phyloP scores from a whole-genome alignment of 352 stramenopile genomes.

The Pythium brassicae region DNA sequence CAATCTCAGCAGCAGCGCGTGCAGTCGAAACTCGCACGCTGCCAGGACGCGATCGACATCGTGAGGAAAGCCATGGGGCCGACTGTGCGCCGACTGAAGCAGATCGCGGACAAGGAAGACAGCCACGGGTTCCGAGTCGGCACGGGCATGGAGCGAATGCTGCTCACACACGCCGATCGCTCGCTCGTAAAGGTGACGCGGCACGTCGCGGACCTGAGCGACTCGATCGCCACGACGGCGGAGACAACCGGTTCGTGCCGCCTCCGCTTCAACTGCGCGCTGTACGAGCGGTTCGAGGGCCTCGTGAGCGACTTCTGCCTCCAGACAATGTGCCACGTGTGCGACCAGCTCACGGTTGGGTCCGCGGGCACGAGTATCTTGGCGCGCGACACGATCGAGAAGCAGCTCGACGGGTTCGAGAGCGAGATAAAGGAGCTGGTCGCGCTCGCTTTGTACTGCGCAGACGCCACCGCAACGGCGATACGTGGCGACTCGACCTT shows the following conservation, averaged over 20 bases:
- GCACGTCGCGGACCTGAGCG: constrained; percentile 15
- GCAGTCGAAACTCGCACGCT: constrained; percentile 22
- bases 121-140: neutral
- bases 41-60: constrained; percentile 43
- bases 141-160: constrained; percentile 31
- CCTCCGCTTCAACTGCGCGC: neutral
- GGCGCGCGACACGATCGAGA: constrained; percentile 26
- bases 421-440: constrained; percentile 23
- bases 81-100: constrained; percentile 20
- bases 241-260: neutral
- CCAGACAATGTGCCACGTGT: constrained; percentile 43
- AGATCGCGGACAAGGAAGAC: neutral
- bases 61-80: constrained; percentile 34
- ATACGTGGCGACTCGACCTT: no score
- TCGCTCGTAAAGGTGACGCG: constrained; percentile 19
- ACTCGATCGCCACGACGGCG: neutral
- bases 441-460: neutral
- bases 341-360: constrained; percentile 38
- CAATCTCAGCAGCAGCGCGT: constrained; percentile 7
- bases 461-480: neutral
- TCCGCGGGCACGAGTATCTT: constrained; percentile 20
- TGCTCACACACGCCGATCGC: constrained; percentile 30
- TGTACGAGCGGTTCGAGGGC: constrained; percentile 33
- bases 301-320: constrained; percentile 56
- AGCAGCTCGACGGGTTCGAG: constrained; percentile 40